These are phyloP conservation scores for Phytophthora boehmeriae DNA, from an alignment of 352 stramenopile genomes.

Conservation along the genomic window DNA sequence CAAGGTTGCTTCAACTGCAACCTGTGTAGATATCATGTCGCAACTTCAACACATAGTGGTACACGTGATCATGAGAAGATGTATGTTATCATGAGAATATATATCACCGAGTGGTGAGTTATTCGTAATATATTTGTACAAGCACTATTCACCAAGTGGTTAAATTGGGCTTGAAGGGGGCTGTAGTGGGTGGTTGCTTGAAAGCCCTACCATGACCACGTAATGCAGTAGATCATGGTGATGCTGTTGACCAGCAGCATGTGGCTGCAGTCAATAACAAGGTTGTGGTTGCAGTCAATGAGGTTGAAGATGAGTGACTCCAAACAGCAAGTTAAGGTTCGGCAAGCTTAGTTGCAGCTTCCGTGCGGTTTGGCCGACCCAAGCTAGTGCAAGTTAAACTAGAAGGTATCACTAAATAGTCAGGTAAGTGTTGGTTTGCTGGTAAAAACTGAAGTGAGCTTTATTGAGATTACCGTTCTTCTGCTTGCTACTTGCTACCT, in stretches of 20 bases:
- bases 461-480: no score
- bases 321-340: constrained; percentile 1
- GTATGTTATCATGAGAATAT: background rate
- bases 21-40: constrained; percentile 5
- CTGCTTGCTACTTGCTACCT: no score
- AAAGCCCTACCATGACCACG: constrained; percentile 18
- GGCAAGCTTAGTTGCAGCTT: background rate
- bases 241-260: background rate
- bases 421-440: no score
- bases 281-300: background rate
- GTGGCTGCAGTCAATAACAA: constrained; percentile 10
- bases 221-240: constrained; percentile 8
- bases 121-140: constrained; percentile 8
- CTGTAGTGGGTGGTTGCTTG: constrained; percentile 21
- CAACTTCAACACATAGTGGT: constrained; percentile 4
- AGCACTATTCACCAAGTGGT: constrained; percentile 8
- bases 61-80: background rate
- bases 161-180: constrained; percentile 16
- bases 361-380: background rate
- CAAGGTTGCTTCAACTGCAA: constrained; percentile 21
- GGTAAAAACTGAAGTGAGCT: background rate
- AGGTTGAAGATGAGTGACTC: constrained; percentile 3
- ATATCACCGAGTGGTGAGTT: constrained; percentile 11
- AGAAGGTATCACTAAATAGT: no score
- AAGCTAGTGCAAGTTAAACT: background rate